phyloP scores from a whole-genome alignment of 805 yeast species.

The Diddensiella transvaalensis region DNA sequence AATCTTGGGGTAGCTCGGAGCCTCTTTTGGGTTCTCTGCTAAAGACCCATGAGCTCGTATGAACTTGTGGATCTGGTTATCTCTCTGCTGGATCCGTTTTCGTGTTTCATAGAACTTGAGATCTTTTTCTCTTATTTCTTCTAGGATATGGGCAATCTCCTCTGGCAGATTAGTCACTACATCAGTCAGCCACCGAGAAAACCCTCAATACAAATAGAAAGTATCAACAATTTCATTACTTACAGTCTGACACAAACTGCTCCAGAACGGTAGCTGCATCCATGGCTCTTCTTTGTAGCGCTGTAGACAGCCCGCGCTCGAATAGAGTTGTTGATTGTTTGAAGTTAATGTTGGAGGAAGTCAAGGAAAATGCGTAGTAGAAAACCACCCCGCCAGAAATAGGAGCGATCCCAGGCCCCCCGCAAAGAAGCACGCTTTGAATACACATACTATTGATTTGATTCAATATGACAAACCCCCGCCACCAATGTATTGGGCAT shows the following conservation, averaged over 20 bases:
- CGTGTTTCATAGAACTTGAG: slow-evolving; percentile 59
- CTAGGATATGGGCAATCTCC: slow-evolving; percentile 74
- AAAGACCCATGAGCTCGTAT: slow-evolving; percentile 80
- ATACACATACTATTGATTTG: too few relatives aligned
- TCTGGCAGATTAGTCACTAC: slow-evolving; percentile 75
- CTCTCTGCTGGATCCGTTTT: slow-evolving; percentile 64
- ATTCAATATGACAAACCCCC: too few relatives aligned
- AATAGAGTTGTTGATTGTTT: too few relatives aligned
- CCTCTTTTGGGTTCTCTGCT: slow-evolving; percentile 78
- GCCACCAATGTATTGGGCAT: too few relatives aligned
- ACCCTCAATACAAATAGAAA: background rate
- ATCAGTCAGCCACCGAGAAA: slow-evolving; percentile 3
- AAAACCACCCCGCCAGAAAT: too few relatives aligned
- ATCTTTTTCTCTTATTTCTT: slow-evolving; percentile 74
- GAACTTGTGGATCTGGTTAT: slow-evolving; percentile 76
- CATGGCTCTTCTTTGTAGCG: too few relatives aligned
- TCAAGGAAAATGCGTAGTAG: too few relatives aligned
- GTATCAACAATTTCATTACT: slow-evolving; percentile 7
- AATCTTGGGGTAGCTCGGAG: slow-evolving; percentile 58
- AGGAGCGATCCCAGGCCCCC: too few relatives aligned
- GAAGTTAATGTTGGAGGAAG: too few relatives aligned
- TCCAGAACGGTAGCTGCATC: slow-evolving; percentile 86
- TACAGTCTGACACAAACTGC: slow-evolving; percentile 50
- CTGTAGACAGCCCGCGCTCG: too few relatives aligned
- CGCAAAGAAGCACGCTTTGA: too few relatives aligned